Base-by-base conservation (phyloP, 2,329 filamentous ascomycete species). In the Fusarium staphyleae region DNA sequence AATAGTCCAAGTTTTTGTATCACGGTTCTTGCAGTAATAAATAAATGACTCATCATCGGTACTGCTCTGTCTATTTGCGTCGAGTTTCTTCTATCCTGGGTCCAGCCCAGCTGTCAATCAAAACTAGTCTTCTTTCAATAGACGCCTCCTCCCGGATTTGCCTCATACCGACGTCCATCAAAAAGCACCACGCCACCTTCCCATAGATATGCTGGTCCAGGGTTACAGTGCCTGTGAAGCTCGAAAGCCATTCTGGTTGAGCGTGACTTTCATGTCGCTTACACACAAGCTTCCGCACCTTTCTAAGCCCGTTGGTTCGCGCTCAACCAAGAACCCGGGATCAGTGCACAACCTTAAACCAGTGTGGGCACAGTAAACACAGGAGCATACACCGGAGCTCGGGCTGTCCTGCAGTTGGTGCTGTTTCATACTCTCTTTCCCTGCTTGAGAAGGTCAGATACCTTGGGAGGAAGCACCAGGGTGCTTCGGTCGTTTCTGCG, bases 381-480 rank as follows among this genome's bases (percentile, higher is more conserved):
- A 22, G 26, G 16, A 26, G 48, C 22, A 15, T 14, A 33, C 13
- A 33, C 10, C 39, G 28, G 12, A 26, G 26, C 43, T 29, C 29
- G 28, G 15, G 24, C 19, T 55, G 39, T 19, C 46, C 22, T 15
- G 18, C 16, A 14, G 16, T 4, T 29, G n/a, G n/a, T 28, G 33
- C 28, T 15, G 15, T 10, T 46, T 68, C 67, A 84, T 18, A 88
- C 81, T 65, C 78, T 83, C 71, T 84, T 86, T 0, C 85, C 85
- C 63, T 86, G 82, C 48, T 75, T 82, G 39, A 87, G 66, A 67
- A 93, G 75, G 62, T 93, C 88, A 2, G 87, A 88, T 2, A 99
- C 93, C 73, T 99, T 99, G 0, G 93, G 93, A 26, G 95, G 95
- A 58, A 99, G 77, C 1, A 98, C 89, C 52, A 99, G 72, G 10